Percentiles rank a stretch among this genome's conserved stretches.
Evolutionary conservation across 495 filamentous ascomycete species (phyloP).

Genomic region (Penicilliopsis zonata): DNA sequence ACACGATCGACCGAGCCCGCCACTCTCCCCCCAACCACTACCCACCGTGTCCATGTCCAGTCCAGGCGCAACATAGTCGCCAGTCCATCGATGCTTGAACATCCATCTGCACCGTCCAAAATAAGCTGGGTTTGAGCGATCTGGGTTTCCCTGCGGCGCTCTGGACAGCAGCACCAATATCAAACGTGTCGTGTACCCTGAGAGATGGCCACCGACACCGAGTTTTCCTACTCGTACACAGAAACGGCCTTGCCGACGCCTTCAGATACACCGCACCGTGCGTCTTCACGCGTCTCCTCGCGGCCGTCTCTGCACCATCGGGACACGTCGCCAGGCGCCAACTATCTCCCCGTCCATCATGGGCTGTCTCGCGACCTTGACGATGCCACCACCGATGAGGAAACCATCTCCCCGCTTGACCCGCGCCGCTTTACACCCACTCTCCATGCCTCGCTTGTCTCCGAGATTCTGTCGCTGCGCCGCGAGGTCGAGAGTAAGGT

Average conservation of each 20-base stretch:
- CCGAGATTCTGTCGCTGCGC: conserved; percentile 79
- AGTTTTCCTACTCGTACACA: conserved; percentile 9
- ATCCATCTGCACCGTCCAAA: too few relatives aligned
- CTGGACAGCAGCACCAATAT: conserved; percentile 16
- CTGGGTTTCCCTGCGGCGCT: too few relatives aligned
- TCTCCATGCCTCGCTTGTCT: conserved; percentile 85
- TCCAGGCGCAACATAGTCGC: too few relatives aligned
- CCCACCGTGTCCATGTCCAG: too few relatives aligned
- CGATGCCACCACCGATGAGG: conserved; percentile 48
- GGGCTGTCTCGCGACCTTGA: conserved; percentile 36
- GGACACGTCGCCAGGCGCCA: conserved; percentile 50
- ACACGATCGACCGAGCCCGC: too few relatives aligned
- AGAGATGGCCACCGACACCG: conserved; percentile 18
- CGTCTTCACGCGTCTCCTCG: conserved; percentile 41
- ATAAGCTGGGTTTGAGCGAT: too few relatives aligned
- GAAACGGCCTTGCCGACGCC: conserved; percentile 49
- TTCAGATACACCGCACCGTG: conserved; percentile 51
- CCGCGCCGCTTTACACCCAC: conserved; percentile 90
- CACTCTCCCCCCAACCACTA: too few relatives aligned
- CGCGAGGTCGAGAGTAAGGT: conserved; percentile 83
- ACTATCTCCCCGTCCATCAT: conserved; percentile 37
- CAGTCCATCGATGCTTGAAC: too few relatives aligned
- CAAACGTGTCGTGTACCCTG: not conserved
- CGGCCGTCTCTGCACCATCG: conserved; percentile 38
- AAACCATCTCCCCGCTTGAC: conserved; percentile 69